Evolutionary conservation across 2,329 filamentous ascomycete species (phyloP).

Genomic region (Diaporthe vexans): DNA sequence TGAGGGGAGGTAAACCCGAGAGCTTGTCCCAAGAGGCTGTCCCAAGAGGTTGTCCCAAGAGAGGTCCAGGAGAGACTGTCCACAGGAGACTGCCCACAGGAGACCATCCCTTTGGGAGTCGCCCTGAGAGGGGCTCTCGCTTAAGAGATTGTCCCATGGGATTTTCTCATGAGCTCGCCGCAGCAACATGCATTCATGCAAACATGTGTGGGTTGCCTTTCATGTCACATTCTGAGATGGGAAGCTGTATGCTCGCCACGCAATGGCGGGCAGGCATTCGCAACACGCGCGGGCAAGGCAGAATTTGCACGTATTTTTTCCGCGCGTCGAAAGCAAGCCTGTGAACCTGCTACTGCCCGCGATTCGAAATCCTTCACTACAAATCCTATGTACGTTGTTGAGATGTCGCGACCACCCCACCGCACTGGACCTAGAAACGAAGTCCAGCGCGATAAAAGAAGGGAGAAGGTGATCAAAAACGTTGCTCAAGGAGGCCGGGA

Average conservation of each 20-base stretch:
- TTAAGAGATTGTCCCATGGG: not conserved
- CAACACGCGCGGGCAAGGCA: not conserved
- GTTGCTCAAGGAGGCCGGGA: constrained; percentile 66
- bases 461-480: constrained; percentile 57
- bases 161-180: not conserved
- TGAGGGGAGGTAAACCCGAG: no score
- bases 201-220: no score
- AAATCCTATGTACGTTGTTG: constrained; percentile 5
- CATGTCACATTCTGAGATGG: not conserved
- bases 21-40: not conserved
- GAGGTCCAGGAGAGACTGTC: not conserved
- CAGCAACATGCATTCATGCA: not conserved
- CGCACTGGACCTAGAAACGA: constrained; percentile 61
- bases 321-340: not conserved
- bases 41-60: not conserved
- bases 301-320: not conserved
- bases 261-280: not conserved
- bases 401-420: constrained; percentile 66
- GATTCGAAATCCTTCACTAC: not conserved
- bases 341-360: no score
- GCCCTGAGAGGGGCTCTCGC: not conserved
- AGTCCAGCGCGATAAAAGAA: constrained; percentile 60
- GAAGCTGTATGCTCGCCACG: no score
- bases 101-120: no score
- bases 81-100: no score